Percentiles rank a stretch among this genome's conserved stretches.
Evolutionary conservation across 805 yeast genomes (phyloP).

Genomic region (Schwanniomyces polymorphus): DNA sequence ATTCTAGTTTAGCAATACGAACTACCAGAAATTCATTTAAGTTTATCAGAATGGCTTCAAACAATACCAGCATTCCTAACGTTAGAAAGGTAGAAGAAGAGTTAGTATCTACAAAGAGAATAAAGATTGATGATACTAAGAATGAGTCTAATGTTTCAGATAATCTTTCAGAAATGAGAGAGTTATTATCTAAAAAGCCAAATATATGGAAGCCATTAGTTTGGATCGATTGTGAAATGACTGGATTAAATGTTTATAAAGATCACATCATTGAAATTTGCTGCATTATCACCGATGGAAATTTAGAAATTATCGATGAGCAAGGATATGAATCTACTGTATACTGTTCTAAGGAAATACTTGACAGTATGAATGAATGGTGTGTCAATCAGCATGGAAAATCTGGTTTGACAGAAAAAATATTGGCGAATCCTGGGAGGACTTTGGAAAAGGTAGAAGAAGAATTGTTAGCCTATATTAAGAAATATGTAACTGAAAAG

Average conservation of each 20-base stretch:
- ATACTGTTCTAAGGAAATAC: slow-evolving; percentile 57
- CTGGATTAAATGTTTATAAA: slow-evolving; percentile 75
- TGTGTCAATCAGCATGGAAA: slow-evolving; percentile 77
- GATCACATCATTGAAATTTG: slow-evolving; percentile 92
- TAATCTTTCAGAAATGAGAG: slow-evolving; percentile 1
- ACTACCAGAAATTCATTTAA: background rate
- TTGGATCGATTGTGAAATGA: slow-evolving; percentile 99
- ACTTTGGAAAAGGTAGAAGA: slow-evolving; percentile 61
- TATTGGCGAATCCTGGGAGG: slow-evolving; percentile 52
- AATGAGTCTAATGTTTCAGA: background rate
- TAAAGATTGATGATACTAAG: background rate
- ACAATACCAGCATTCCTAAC: background rate
- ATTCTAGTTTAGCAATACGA: background rate
- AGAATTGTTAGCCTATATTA: slow-evolving; percentile 64
- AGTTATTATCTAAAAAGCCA: slow-evolving; percentile 1
- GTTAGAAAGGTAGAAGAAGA: background rate
- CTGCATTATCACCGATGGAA: slow-evolving; percentile 84
- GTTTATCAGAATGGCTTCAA: background rate
- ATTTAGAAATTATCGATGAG: slow-evolving; percentile 67
- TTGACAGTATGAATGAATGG: slow-evolving; percentile 87
- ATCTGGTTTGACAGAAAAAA: slow-evolving; percentile 74
- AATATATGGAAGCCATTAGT: slow-evolving; percentile 49
- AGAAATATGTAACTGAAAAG: slow-evolving; percentile 49
- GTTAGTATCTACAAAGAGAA: background rate
- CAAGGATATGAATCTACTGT: slow-evolving; percentile 80